These are phyloP conservation scores for Penstemon newberryi DNA, from an alignment of 257 asterid species.

Conservation along the genomic window DNA sequence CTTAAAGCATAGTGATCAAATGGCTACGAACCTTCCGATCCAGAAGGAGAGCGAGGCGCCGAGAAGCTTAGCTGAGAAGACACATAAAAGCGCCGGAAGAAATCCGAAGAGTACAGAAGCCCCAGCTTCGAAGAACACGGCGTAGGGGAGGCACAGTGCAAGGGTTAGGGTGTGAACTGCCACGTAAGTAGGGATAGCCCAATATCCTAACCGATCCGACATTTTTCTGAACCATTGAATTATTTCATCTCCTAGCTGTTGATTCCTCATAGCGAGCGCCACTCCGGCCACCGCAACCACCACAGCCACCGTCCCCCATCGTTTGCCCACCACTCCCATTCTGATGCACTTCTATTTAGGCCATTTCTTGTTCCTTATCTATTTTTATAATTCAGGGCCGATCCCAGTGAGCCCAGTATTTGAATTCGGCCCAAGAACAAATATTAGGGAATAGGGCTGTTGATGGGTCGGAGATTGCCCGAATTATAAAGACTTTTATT, in stretches of 20 bases:
- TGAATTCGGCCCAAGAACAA: too few relatives aligned
- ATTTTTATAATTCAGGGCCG: too few relatives aligned
- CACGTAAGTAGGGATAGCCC: slow-evolving; percentile 92
- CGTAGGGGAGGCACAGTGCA: slow-evolving; percentile 87
- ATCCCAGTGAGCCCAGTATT: too few relatives aligned
- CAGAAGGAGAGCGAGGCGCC: slow-evolving; percentile 96
- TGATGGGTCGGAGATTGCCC: not conserved
- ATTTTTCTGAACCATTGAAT: slow-evolving; percentile 50
- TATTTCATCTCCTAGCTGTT: slow-evolving; percentile 43
- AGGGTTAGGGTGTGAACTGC: slow-evolving; percentile 78
- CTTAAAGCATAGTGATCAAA: not conserved
- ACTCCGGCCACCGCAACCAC: slow-evolving; percentile 43
- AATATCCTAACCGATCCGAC: slow-evolving; percentile 73
- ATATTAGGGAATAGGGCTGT: too few relatives aligned
- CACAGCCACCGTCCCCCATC: slow-evolving; percentile 47
- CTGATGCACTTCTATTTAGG: not conserved
- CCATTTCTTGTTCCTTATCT: not conserved
- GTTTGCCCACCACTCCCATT: slow-evolving; percentile 32
- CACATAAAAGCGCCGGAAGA: slow-evolving; percentile 79
- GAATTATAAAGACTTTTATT: not conserved
- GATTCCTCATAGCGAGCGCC: slow-evolving; percentile 38
- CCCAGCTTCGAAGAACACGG: slow-evolving; percentile 96
- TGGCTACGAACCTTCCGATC: slow-evolving; percentile 66
- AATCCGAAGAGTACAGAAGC: slow-evolving; percentile 93
- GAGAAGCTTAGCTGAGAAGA: slow-evolving; percentile 84